These are phyloP conservation scores for Ceratobasidium sp. DNA, from an alignment of 1,284 basidiomycete genomes.

Conservation along the genomic window DNA sequence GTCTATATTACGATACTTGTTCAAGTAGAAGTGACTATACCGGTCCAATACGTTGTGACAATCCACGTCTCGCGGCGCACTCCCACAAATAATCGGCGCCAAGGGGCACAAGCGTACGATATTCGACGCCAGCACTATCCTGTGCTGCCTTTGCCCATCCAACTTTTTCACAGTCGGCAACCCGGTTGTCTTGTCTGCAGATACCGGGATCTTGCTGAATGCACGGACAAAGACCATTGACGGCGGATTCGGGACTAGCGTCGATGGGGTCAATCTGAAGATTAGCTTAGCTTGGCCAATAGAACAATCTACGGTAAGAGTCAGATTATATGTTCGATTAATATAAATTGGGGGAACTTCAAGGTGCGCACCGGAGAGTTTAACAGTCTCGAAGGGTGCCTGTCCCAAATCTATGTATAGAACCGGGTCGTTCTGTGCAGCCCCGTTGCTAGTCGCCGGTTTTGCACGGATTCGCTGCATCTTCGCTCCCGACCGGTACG, in stretches of 20 bases:
- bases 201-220: constrained; percentile 2
- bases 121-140: constrained; percentile 3
- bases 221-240: constrained; percentile 8
- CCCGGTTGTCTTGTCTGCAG: neutral
- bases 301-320: constrained; percentile 10
- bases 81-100: constrained; percentile 6
- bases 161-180: neutral
- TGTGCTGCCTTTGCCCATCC: neutral
- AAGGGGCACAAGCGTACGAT: constrained; percentile 4
- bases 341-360: no score
- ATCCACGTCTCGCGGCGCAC: neutral
- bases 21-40: constrained; percentile 5
- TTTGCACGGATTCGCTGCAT: constrained; percentile 29
- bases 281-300: constrained; percentile 10
- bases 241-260: constrained; percentile 10
- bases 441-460: neutral
- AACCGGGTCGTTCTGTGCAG: constrained; percentile 15
- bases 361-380: neutral
- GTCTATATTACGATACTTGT: constrained; percentile 20
- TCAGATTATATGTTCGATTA: no score
- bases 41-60: neutral
- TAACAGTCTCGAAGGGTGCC: neutral
- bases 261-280: constrained; percentile 13
- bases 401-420: neutral
- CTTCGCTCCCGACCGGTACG: neutral